These are phyloP conservation scores for Backusella parvicylindrica DNA, from an alignment of 192 early-diverging fungal species.

Conservation along the genomic window DNA sequence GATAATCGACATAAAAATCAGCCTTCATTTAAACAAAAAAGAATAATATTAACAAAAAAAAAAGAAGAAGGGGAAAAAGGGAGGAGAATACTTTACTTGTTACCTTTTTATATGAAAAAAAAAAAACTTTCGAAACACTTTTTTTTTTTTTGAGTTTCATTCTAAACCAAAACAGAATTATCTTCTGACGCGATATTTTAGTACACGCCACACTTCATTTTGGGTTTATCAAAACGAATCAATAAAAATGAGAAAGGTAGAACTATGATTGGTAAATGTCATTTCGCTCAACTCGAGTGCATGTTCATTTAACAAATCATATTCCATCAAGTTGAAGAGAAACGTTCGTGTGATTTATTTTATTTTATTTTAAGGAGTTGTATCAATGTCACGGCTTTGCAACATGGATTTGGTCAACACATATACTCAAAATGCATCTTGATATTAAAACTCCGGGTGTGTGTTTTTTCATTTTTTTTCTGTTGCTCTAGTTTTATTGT, in stretches of 20 bases:
- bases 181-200: constrained; percentile 2
- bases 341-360: too few relatives aligned
- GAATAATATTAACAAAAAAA: background rate
- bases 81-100: background rate
- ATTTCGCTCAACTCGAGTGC: background rate
- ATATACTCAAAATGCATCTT: background rate
- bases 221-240: background rate
- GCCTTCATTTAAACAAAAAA: constrained; percentile 15
- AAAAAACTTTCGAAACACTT: constrained; percentile 7
- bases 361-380: background rate
- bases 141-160: background rate
- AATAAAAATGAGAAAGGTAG: background rate
- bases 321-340: background rate
- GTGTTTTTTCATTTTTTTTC: background rate
- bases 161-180: constrained; percentile 2
- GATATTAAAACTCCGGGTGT: background rate
- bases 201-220: background rate
- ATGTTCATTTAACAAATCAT: background rate
- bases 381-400: background rate
- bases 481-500: background rate
- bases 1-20: constrained; percentile 25
- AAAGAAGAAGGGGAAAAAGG: background rate
- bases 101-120: background rate
- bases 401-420: too few relatives aligned
- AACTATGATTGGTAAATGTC: background rate